A percentile compares a stretch with the other conserved stretches of the same genome.
Conservation (phyloP, 352 stramenopile species). For the Salisapilia sapeloensis region DNA sequence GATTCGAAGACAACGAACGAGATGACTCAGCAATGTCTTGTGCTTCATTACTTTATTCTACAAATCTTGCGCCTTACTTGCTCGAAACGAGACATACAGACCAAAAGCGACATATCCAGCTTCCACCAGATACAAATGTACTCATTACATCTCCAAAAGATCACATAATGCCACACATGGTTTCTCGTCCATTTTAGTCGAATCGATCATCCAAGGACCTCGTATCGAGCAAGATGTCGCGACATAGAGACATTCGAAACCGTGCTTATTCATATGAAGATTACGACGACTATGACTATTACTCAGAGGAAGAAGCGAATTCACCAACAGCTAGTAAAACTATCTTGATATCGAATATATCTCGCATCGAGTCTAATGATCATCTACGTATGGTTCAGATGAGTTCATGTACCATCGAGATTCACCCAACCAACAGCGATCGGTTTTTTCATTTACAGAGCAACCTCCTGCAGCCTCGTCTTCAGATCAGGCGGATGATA, state of each 20-base stretch:
- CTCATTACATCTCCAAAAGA: too few relatives aligned
- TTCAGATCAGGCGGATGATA: slow-evolving; percentile 18
- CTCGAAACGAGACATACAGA: too few relatives aligned
- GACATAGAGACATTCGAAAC: slow-evolving; percentile 74
- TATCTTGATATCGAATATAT: not conserved
- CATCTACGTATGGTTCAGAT: slow-evolving; percentile 11
- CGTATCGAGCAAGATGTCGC: too few relatives aligned
- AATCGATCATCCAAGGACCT: too few relatives aligned
- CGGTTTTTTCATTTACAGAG: slow-evolving; percentile 69
- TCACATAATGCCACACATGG: too few relatives aligned
- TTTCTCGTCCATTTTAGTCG: too few relatives aligned
- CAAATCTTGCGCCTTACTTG: too few relatives aligned
- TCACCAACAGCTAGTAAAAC: slow-evolving; percentile 42
- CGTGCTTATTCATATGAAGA: slow-evolving; percentile 81
- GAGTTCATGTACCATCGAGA: slow-evolving; percentile 73
- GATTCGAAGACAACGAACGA: too few relatives aligned
- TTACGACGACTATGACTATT: slow-evolving; percentile 45
- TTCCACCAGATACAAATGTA: too few relatives aligned
- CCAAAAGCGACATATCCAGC: too few relatives aligned
- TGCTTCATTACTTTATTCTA: too few relatives aligned
- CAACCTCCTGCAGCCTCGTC: slow-evolving; percentile 7
- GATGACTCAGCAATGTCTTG: too few relatives aligned
- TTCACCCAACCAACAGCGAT: slow-evolving; percentile 54
- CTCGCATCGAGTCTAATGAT: not conserved
- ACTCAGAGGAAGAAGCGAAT: slow-evolving; percentile 35